Conservation (phyloP, 2,329 filamentous ascomycete species). For the Dactylellina leptospora region DNA sequence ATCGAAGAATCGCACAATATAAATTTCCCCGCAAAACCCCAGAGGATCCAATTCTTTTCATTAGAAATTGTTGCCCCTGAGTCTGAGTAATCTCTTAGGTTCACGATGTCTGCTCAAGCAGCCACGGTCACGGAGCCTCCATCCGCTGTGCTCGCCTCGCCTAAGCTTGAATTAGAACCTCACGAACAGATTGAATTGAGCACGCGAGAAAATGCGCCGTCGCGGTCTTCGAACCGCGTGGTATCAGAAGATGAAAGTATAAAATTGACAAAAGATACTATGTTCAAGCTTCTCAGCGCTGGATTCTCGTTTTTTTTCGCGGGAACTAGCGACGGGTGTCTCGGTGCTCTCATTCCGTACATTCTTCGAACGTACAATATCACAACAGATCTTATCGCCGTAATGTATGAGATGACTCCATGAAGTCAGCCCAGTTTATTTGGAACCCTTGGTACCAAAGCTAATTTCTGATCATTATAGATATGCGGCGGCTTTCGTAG, state of each 20-base stretch:
- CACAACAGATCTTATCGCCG: constrained; percentile 65
- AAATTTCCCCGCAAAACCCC: not conserved
- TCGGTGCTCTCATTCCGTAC: constrained; percentile 72
- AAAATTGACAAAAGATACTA: constrained; percentile 55
- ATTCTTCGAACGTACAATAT: constrained; percentile 68
- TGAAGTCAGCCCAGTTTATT: constrained; percentile 3
- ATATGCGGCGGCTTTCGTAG: constrained; percentile 58
- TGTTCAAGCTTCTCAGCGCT: constrained; percentile 66
- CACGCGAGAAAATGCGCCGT: constrained; percentile 17
- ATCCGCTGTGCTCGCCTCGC: constrained; percentile 1
- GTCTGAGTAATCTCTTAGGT: not conserved
- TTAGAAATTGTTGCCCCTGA: not conserved
- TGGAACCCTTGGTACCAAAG: constrained; percentile 60
- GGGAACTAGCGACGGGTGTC: constrained; percentile 71
- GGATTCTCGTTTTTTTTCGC: constrained; percentile 73
- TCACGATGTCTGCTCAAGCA: constrained; percentile 36
- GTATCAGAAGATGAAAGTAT: constrained; percentile 42
- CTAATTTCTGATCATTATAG: constrained; percentile 67
- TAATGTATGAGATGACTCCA: constrained; percentile 62
- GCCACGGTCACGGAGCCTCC: constrained; percentile 15
- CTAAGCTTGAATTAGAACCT: constrained; percentile 6
- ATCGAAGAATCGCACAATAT: not conserved
- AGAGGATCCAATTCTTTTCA: not conserved
- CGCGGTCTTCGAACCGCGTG: not conserved
- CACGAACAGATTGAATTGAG: constrained; percentile 30